Conservation (phyloP, 179 eudicot species). For the Heliamphora pulchella region DNA sequence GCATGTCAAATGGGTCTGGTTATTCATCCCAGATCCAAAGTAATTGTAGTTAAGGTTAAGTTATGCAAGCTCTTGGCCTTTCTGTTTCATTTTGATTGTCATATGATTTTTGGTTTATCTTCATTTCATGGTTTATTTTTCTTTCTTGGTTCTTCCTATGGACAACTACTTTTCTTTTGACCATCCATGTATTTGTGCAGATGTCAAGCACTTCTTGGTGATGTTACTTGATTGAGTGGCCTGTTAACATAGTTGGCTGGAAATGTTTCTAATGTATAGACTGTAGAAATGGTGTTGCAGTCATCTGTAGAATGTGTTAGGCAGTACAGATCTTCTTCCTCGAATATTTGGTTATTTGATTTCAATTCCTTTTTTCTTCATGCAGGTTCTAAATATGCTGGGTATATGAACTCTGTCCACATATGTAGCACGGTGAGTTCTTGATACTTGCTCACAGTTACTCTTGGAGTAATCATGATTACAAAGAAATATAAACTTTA, state of each 20-base stretch:
- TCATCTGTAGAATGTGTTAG: not conserved
- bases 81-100: not conserved
- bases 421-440: slow-evolving; percentile 81
- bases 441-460: not conserved
- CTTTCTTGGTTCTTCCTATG: not conserved
- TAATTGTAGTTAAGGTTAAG: not conserved
- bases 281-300: not conserved
- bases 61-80: not conserved
- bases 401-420: slow-evolving; percentile 84
- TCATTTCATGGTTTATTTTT: not conserved
- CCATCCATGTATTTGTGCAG: not conserved
- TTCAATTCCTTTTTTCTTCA: not conserved
- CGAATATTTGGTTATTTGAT: not conserved
- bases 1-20: not conserved
- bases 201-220: not conserved
- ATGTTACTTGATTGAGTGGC: not conserved
- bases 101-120: not conserved
- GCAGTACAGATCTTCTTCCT: not conserved
- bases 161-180: not conserved
- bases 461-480: not conserved
- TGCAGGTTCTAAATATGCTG: slow-evolving; percentile 93
- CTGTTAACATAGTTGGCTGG: not conserved
- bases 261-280: not conserved
- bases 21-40: not conserved
- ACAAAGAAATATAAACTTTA: not conserved